These are phyloP conservation scores for Diospyros lotus DNA, from an alignment of 148 eudicot species.

Conservation along the genomic window DNA sequence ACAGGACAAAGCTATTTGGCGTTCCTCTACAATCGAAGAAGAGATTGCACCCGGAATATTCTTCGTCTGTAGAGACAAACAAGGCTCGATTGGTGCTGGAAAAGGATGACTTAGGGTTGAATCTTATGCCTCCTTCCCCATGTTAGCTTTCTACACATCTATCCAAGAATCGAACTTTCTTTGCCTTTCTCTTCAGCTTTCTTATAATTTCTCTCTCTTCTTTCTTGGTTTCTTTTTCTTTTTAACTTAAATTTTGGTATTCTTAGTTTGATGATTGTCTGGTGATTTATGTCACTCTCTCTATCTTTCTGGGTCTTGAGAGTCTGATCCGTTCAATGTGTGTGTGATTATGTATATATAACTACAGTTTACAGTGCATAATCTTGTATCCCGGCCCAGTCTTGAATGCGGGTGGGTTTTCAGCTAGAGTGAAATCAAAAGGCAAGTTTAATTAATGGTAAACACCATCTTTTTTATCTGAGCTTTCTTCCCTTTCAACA, in stretches of 20 bases:
- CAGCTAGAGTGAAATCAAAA: slow-evolving; percentile 9
- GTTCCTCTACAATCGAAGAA: slow-evolving; percentile 69
- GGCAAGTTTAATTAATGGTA: neutral
- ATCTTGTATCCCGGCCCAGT: slow-evolving; percentile 1
- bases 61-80: slow-evolving; percentile 24
- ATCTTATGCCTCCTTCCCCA: slow-evolving; percentile 84
- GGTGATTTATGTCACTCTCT: neutral
- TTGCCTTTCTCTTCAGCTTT: slow-evolving; percentile 27
- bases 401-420: slow-evolving; percentile 23
- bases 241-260: neutral
- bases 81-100: slow-evolving; percentile 60
- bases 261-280: neutral
- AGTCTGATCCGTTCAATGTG: neutral
- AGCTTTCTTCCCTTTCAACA: neutral
- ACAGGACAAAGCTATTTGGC: slow-evolving; percentile 60
- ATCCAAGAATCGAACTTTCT: neutral
- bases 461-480: neutral
- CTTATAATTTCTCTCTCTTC: neutral
- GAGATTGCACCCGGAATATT: slow-evolving; percentile 57
- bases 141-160: slow-evolving; percentile 22
- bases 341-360: slow-evolving; percentile 15
- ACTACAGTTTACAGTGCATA: neutral
- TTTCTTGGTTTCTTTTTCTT: neutral
- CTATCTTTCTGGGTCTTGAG: neutral
- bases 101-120: slow-evolving; percentile 77